These are phyloP conservation scores for Lentithecium fluviatile DNA, from an alignment of 495 filamentous ascomycete genomes.

Conservation along the genomic window DNA sequence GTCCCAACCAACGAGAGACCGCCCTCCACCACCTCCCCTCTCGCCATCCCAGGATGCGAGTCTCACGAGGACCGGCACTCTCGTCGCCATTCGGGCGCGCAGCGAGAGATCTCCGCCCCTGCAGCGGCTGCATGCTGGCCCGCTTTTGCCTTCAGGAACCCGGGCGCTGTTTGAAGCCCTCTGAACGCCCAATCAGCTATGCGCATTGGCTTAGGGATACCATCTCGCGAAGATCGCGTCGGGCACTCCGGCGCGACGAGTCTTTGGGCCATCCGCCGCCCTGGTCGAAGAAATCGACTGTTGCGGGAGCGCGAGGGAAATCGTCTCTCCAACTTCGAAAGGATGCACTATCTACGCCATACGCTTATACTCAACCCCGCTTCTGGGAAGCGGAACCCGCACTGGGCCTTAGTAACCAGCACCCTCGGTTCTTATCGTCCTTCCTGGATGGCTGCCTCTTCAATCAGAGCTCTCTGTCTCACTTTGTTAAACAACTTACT, in stretches of 20 bases:
- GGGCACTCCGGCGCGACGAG: neutral
- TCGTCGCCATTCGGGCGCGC: conserved; percentile 3
- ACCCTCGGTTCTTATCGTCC: no score
- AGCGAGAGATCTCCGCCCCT: conserved; percentile 17
- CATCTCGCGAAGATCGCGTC: neutral
- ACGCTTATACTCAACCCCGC: no score
- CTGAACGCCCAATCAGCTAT: neutral
- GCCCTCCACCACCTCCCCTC: neutral
- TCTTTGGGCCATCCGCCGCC: neutral
- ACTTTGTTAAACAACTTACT: no score
- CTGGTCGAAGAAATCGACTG: neutral
- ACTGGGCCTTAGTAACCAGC: no score
- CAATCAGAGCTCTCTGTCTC: no score
- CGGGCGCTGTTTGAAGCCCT: neutral
- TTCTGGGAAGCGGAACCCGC: no score
- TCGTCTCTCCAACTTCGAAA: neutral
- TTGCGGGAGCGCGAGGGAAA: neutral
- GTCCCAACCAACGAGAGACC: conserved; percentile 4
- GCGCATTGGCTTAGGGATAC: neutral
- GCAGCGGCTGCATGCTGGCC: conserved; percentile 29
- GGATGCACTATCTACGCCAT: no score
- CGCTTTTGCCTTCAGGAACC: conserved; percentile 5
- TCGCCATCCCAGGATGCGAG: conserved; percentile 1
- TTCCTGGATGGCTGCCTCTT: no score
- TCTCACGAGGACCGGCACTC: neutral